These are phyloP conservation scores for Ceratobasidium sp. DNA, from an alignment of 1,284 basidiomycete species.

Conservation along the genomic window DNA sequence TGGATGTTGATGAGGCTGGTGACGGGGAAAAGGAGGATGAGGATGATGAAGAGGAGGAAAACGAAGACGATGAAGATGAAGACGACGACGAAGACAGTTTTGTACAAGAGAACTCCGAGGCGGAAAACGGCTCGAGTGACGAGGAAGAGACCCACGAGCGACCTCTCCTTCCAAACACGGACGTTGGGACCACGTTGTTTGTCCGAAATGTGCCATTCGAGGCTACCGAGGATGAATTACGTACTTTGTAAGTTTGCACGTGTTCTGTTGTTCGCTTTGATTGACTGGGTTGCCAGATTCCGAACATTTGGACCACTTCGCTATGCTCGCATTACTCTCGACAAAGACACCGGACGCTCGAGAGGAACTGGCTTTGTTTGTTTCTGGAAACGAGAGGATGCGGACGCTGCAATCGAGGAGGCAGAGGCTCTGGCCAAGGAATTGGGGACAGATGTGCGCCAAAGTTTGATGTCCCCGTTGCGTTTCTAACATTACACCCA, in stretches of 20 bases:
- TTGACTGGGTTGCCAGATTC: constrained; percentile 63
- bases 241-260: constrained; percentile 67
- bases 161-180: constrained; percentile 78
- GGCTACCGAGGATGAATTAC: constrained; percentile 89
- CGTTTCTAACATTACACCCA: constrained; percentile 47
- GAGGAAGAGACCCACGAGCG: constrained; percentile 64
- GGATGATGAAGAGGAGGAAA: constrained; percentile 53
- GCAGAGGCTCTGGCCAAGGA: constrained; percentile 75
- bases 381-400: constrained; percentile 94
- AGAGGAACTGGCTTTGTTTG: constrained; percentile 96
- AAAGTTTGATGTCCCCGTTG: neutral
- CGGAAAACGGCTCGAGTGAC: constrained; percentile 51
- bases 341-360: constrained; percentile 82
- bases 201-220: constrained; percentile 93
- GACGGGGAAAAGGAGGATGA: constrained; percentile 46
- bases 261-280: neutral
- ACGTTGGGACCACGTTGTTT: constrained; percentile 91
- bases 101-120: constrained; percentile 48
- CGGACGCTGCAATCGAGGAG: constrained; percentile 84
- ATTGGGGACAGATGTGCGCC: constrained; percentile 43
- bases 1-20: constrained; percentile 52
- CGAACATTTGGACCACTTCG: constrained; percentile 90
- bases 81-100: constrained; percentile 50
- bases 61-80: constrained; percentile 46
- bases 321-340: constrained; percentile 92